Evolutionary conservation across 495 filamentous ascomycete species (phyloP).

Genomic region (Lepraria neglecta): DNA sequence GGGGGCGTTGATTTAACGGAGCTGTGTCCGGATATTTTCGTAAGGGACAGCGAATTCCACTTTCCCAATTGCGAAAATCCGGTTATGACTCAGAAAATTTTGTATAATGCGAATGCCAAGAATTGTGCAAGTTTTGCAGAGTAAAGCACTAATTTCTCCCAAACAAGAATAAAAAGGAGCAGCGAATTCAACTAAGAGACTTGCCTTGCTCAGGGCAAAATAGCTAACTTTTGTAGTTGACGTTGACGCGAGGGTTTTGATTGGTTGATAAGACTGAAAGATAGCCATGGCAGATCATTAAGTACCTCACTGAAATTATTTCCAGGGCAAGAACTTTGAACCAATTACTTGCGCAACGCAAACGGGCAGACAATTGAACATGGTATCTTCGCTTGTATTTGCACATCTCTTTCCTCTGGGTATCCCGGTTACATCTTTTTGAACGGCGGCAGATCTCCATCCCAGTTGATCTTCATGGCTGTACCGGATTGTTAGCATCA

Average conservation of each 20-base stretch:
- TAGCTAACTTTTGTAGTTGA: background rate
- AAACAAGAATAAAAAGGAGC: too few species aligned
- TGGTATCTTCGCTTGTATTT: conserved; percentile 14
- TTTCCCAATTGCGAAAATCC: too few species aligned
- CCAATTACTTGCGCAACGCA: background rate
- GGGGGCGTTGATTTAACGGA: too few species aligned
- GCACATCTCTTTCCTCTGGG: background rate
- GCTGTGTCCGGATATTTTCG: too few species aligned
- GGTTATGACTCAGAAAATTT: too few species aligned
- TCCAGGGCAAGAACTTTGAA: background rate
- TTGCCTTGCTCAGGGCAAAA: too few species aligned
- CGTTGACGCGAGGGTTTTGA: background rate
- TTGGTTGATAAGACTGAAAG: conserved; percentile 3
- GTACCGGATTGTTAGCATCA: conserved; percentile 21
- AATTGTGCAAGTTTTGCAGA: too few species aligned
- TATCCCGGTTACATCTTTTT: conserved; percentile 20
- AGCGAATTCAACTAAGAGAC: too few species aligned
- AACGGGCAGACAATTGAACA: background rate
- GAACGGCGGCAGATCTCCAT: conserved; percentile 37
- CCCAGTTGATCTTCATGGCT: conserved; percentile 42
- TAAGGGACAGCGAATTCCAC: too few species aligned
- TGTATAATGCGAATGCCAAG: too few species aligned
- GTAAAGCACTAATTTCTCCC: too few species aligned
- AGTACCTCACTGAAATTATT: conserved; percentile 3
- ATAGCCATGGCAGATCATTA: conserved; percentile 10